A percentile compares a stretch with the other conserved stretches of the same genome.
Evolutionary conservation across 2,329 filamentous ascomycete species (phyloP).

Genomic region (Stromatinia cepivora): DNA sequence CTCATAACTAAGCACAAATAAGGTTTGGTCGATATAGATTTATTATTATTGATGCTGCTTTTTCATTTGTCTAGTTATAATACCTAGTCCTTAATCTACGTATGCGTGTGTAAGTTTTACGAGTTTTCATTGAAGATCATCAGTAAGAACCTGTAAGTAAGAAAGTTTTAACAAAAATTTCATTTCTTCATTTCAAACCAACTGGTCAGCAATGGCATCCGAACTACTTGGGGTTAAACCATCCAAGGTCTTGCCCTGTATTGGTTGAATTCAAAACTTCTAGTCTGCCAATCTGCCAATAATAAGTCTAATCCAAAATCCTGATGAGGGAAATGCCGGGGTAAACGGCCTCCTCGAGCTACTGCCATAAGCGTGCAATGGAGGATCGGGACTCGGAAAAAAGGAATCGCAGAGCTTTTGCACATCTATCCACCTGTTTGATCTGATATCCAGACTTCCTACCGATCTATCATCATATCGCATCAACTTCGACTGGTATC

Average conservation of each 20-base stretch:
- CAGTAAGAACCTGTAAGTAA: neutral
- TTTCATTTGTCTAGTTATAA: neutral
- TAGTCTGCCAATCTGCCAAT: slow-evolving; percentile 1
- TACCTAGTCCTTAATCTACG: neutral
- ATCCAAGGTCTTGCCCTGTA: slow-evolving; percentile 8
- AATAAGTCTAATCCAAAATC: neutral
- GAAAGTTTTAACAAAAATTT: slow-evolving; percentile 6
- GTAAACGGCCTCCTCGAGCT: slow-evolving; percentile 5
- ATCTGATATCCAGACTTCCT: neutral
- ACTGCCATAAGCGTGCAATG: neutral
- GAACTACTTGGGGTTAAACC: neutral
- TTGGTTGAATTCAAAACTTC: neutral
- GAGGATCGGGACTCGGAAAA: slow-evolving; percentile 8
- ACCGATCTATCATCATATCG: neutral
- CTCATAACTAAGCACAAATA: neutral
- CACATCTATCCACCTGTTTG: neutral
- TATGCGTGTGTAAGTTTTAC: slow-evolving; percentile 6
- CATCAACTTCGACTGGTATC: neutral
- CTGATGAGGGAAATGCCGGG: slow-evolving; percentile 7
- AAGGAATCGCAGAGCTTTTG: neutral
- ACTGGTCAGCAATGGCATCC: neutral
- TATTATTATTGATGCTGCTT: neutral
- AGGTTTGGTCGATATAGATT: neutral
- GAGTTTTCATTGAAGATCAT: neutral
- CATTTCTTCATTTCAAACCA: slow-evolving; percentile 9